Conservation (phyloP, 2,329 filamentous ascomycete genomes). For the Ilyonectria mors-panacis region DNA sequence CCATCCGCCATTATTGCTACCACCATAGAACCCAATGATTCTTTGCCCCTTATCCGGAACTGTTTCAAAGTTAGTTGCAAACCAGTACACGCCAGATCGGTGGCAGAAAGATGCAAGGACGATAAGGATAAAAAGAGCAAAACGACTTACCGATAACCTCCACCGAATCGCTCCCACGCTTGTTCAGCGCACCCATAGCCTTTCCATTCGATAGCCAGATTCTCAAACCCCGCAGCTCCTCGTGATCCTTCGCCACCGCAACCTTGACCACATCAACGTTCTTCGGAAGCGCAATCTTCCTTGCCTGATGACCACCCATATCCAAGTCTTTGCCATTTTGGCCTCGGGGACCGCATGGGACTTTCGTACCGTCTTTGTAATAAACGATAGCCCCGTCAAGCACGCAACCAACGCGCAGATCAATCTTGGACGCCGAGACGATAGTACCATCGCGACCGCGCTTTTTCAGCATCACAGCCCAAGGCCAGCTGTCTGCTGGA, state of each 20-base stretch:
- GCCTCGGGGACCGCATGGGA: slow-evolving; percentile 58
- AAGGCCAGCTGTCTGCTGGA: slow-evolving; percentile 41
- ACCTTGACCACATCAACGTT: slow-evolving; percentile 49
- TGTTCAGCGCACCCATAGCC: slow-evolving; percentile 41
- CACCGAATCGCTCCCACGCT: slow-evolving; percentile 4
- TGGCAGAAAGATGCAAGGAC: background rate
- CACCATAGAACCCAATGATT: slow-evolving; percentile 64
- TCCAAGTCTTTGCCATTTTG: slow-evolving; percentile 25
- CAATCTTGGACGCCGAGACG: slow-evolving; percentile 58
- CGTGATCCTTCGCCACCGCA: slow-evolving; percentile 45
- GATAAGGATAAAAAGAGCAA: too few species aligned
- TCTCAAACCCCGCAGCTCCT: slow-evolving; percentile 39
- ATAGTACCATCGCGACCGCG: slow-evolving; percentile 50
- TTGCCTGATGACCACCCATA: slow-evolving; percentile 51
- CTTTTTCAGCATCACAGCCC: slow-evolving; percentile 53
- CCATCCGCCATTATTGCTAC: slow-evolving; percentile 44
- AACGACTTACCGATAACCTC: slow-evolving; percentile 32
- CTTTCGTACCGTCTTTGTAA: slow-evolving; percentile 59
- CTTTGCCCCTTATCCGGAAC: slow-evolving; percentile 53
- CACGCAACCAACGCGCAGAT: slow-evolving; percentile 59
- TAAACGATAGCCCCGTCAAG: slow-evolving; percentile 63
- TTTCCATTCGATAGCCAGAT: slow-evolving; percentile 42
- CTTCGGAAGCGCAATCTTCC: slow-evolving; percentile 43
- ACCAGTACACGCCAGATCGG: background rate
- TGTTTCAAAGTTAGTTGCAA: slow-evolving; percentile 38